Evolutionary conservation across 345 rosid genomes (phyloP), one percentile per base, ranked within the genome.

Genomic region (Pistacia integerrima): DNA sequence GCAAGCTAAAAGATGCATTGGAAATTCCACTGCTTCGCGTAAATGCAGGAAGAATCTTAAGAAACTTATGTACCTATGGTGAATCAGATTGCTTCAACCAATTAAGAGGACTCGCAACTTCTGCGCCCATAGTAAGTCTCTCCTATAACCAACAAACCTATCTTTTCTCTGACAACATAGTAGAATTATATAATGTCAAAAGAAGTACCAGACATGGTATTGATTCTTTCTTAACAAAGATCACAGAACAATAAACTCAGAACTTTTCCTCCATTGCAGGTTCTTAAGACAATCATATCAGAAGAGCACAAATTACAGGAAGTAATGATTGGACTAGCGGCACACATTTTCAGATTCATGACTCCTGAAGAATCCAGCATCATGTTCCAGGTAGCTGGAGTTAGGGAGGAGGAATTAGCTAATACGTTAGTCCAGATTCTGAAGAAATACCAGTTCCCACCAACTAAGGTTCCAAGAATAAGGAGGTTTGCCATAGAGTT

Each of bases 401-500:
- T 94, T 35, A 71, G 52, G 52, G 92, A 83, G 78, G 79, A 72
- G 18, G 88, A 85, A 74, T 68, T 94, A 13, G 93, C 91, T 0
- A 69, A 63, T 74, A 78, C 83, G 33, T 64, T 93, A 62, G 80
- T 93, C 58, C 70, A 67, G 65, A 88, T 87, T 79, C 90, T 94
- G 67, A 80, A 30, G 67, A 91, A 88, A 61, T 75, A 93, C 74
- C 81, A 65, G 25, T 81, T 86, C 64, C 97, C 98, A 60, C 79
- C 88, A 0, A 80, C 87, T n/a, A 93, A 85, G 75, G 90, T 91
- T 61, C 98, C 98, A 5, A 85, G 97, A 82, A 90, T 91, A 67
- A 80, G 98, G 73, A 86, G 98, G 78, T 93, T 93, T 71, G 80
- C 88, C 70, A 83, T 93, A 59, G 98, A 94, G 86, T 66, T 94